These are phyloP conservation scores for Setomelanomma holmii DNA, from an alignment of 2,329 filamentous ascomycete genomes.

Conservation along the genomic window DNA sequence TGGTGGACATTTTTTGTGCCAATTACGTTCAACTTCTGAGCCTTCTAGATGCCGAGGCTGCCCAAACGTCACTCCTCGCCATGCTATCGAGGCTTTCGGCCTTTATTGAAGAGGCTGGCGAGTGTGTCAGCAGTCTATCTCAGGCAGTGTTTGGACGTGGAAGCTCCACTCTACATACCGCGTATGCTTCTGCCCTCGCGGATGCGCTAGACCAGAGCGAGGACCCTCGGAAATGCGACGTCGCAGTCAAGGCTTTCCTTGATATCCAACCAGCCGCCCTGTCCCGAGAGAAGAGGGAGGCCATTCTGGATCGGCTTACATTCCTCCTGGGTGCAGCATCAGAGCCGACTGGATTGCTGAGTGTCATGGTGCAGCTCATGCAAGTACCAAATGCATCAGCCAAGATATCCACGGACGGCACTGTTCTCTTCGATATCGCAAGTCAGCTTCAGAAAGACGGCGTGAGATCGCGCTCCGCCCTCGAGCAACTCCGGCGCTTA, in stretches of 20 bases:
- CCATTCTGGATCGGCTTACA: conserved; percentile 37
- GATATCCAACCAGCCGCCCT: conserved; percentile 34
- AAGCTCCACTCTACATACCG: conserved; percentile 22
- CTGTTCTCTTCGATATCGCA: conserved; percentile 35
- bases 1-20: conserved; percentile 36
- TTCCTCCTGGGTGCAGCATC: conserved; percentile 18
- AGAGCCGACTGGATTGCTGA: conserved; percentile 21
- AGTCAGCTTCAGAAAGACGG: conserved; percentile 28
- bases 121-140: conserved; percentile 26
- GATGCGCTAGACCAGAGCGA: conserved; percentile 16
- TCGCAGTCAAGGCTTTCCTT: conserved; percentile 26
- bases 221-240: conserved; percentile 7
- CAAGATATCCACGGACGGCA: conserved; percentile 37
- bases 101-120: conserved; percentile 9
- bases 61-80: conserved; percentile 21
- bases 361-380: conserved; percentile 42
- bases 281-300: conserved; percentile 41
- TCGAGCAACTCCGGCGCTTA: conserved; percentile 35
- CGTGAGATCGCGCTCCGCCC: conserved; percentile 13
- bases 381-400: conserved; percentile 45
- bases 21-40: conserved; percentile 35
- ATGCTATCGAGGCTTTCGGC: conserved; percentile 26
- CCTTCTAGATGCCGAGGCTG: conserved; percentile 20
- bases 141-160: conserved; percentile 29
- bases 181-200: conserved; percentile 29